Percentiles rank a stretch among this genome's conserved stretches.
Conservation (phyloP, 2,329 filamentous ascomycete genomes). For the Pseudopithomyces maydicus region DNA sequence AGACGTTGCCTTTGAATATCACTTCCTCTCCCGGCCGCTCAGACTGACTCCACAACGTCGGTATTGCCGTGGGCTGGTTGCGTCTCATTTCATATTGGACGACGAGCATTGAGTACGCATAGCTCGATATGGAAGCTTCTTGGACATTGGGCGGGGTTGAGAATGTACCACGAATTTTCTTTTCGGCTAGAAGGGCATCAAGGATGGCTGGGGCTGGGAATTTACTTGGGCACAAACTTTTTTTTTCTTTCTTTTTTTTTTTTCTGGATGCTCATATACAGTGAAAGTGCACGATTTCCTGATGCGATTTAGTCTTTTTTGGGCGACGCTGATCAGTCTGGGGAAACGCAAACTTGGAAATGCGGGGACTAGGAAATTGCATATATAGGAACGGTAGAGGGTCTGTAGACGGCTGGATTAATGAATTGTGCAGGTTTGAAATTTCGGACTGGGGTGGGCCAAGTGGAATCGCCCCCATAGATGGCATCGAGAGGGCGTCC, state of each 20-base stretch:
- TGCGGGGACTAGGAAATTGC: constrained; percentile 3
- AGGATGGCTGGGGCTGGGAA: too few relatives aligned
- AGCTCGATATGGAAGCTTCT: too few relatives aligned
- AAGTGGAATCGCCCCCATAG: too few relatives aligned
- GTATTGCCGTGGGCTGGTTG: constrained; percentile 32
- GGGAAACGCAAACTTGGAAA: not conserved
- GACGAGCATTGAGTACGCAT: constrained; percentile 15
- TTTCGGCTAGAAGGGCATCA: too few relatives aligned
- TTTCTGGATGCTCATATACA: too few relatives aligned
- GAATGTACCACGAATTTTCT: too few relatives aligned
- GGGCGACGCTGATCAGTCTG: not conserved
- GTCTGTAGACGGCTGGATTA: too few relatives aligned
- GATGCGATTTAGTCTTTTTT: not conserved
- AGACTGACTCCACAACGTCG: constrained; percentile 36
- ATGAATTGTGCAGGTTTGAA: too few relatives aligned
- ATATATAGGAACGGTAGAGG: not conserved
- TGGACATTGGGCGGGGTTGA: not conserved
- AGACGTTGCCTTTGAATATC: constrained; percentile 17
- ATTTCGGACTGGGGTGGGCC: too few relatives aligned
- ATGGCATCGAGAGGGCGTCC: too few relatives aligned
- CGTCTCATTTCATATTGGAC: constrained; percentile 24
- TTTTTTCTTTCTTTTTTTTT: too few relatives aligned
- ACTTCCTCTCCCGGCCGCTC: constrained; percentile 31
- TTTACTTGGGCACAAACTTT: too few relatives aligned
- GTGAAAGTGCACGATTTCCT: not conserved